Conservation (phyloP, 306 rosid species). For the Sicyos edulis region DNA sequence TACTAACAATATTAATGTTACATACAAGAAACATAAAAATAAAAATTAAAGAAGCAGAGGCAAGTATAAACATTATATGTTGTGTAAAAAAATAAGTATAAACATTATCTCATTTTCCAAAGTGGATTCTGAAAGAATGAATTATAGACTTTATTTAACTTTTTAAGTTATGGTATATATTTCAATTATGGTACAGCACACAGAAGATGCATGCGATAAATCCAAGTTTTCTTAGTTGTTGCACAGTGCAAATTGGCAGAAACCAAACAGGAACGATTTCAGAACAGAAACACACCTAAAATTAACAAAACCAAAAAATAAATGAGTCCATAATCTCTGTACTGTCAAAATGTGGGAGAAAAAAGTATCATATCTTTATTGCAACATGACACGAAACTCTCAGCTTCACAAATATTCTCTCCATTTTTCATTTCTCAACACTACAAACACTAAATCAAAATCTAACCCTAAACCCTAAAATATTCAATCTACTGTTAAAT, state of each 20-base stretch:
- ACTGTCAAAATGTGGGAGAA: slow-evolving; percentile 8
- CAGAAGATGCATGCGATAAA: neutral
- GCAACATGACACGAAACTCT: slow-evolving; percentile 4
- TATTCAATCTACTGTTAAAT: neutral
- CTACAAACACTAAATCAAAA: neutral
- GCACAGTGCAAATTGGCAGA: slow-evolving; percentile 6
- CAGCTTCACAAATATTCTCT: neutral
- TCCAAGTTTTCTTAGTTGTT: slow-evolving; percentile 8
- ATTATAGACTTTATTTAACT: neutral
- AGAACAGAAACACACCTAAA: neutral
- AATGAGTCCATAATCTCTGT: neutral
- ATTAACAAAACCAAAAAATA: too few relatives aligned
- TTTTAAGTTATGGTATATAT: too few relatives aligned
- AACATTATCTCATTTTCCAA: neutral
- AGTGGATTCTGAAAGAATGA: neutral
- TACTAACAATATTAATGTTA: too few relatives aligned
- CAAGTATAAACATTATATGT: neutral
- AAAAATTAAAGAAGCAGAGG: neutral
- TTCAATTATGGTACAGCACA: neutral
- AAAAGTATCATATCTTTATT: slow-evolving; percentile 1
- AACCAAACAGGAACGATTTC: neutral
- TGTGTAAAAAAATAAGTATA: too few relatives aligned
- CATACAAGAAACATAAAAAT: too few relatives aligned
- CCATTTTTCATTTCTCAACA: neutral
- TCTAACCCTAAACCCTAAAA: neutral